Percentiles rank a stretch among this genome's conserved stretches.
These are phyloP conservation scores for Vanrija pseudolonga DNA, from an alignment of 1,284 basidiomycete genomes.

Conservation along the genomic window DNA sequence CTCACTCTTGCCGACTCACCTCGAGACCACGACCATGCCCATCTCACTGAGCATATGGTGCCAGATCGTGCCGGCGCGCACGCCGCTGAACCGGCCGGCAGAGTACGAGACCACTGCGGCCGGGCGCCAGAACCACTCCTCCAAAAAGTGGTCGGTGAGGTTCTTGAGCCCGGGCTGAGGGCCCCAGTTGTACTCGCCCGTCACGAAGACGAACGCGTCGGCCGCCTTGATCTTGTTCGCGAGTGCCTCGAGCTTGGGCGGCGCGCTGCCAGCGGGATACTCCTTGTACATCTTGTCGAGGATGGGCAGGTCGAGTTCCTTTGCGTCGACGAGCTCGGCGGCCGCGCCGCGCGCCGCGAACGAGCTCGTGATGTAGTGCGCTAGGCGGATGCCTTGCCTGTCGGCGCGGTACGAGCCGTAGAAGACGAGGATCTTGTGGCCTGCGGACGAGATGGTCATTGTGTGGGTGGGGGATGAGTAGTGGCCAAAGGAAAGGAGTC, in stretches of 20 bases:
- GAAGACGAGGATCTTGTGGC: slow-evolving; percentile 1
- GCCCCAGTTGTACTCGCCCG: slow-evolving; percentile 13
- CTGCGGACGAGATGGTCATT: too few species aligned
- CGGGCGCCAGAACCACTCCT: slow-evolving; percentile 6
- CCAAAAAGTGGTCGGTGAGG: slow-evolving; percentile 8
- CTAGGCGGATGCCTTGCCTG: slow-evolving; percentile 4
- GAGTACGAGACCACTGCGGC: slow-evolving; percentile 4
- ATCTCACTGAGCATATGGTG: slow-evolving; percentile 3
- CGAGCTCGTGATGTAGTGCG: background rate
- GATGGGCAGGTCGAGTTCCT: slow-evolving; percentile 3
- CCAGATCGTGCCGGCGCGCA: background rate
- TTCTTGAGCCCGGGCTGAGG: slow-evolving; percentile 10
- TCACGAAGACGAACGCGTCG: slow-evolving; percentile 8
- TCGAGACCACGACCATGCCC: slow-evolving; percentile 8
- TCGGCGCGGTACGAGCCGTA: slow-evolving; percentile 9
- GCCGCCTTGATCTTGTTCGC: slow-evolving; percentile 2
- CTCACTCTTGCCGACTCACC: too few species aligned
- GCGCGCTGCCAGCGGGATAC: background rate
- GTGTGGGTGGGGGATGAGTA: too few species aligned
- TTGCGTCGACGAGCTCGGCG: slow-evolving; percentile 7
- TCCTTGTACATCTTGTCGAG: slow-evolving; percentile 8
- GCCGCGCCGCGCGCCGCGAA: background rate
- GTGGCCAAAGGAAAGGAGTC: too few species aligned
- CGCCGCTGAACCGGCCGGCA: slow-evolving; percentile 4
- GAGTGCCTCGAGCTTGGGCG: background rate